Percentiles rank a stretch among this genome's conserved stretches.
These are phyloP conservation scores for Microdochium bolleyi DNA, from an alignment of 2,329 filamentous ascomycete genomes.

Conservation along the genomic window DNA sequence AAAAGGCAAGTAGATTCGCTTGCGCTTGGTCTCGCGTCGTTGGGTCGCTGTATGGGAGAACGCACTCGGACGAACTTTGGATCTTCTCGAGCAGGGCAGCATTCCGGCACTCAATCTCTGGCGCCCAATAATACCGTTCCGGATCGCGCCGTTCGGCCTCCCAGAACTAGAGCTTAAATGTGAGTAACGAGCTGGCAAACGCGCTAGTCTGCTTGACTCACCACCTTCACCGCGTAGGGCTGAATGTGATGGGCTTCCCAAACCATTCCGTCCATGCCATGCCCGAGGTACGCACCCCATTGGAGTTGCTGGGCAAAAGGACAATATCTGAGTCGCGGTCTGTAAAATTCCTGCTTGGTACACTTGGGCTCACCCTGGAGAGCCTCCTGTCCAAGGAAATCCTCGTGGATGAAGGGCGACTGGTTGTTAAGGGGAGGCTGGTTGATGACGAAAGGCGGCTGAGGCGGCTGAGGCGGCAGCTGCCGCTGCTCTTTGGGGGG, in stretches of 20 bases:
- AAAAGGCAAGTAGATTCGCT: not conserved
- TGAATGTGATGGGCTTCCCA: not conserved
- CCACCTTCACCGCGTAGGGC: not conserved
- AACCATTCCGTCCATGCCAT: not conserved
- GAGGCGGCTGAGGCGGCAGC: not conserved
- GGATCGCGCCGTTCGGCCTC: not conserved
- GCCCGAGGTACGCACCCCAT: not conserved
- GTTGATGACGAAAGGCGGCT: not conserved
- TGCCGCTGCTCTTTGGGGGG: not conserved
- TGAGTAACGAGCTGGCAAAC: not conserved
- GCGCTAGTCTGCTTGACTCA: not conserved
- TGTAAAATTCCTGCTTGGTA: not conserved
- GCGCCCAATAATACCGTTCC: not conserved
- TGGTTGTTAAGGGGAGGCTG: not conserved
- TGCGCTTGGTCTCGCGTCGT: not conserved
- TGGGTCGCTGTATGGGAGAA: not conserved
- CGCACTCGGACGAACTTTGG: not conserved
- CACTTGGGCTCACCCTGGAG: not conserved
- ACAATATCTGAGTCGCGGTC: not conserved
- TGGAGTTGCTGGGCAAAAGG: not conserved
- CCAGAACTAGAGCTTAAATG: not conserved
- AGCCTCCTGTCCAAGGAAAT: not conserved
- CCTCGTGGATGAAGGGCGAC: not conserved
- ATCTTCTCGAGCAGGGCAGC: not conserved
- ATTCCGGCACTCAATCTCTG: not conserved